Conservation (phyloP, 257 asterid genomes). For the Penstemon davidsonii region DNA sequence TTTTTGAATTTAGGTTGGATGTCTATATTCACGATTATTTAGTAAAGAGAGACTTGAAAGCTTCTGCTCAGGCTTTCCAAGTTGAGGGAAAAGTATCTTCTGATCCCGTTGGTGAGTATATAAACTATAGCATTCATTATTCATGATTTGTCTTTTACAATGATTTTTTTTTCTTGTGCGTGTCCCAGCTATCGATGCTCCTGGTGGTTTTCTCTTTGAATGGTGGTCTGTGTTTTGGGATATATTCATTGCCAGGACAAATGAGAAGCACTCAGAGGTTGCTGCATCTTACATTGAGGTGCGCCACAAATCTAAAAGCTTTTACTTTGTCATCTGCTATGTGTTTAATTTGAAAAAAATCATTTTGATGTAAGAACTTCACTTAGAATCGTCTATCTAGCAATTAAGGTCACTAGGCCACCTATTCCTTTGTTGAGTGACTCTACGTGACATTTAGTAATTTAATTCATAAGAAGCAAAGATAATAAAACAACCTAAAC, state of each 20-base stretch:
- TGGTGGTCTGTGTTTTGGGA: conserved; percentile 99
- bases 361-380: conserved; percentile 3
- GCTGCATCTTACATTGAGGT: conserved; percentile 99
- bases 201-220: conserved; percentile 97
- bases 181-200: conserved; percentile 95
- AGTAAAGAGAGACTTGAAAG: conserved; percentile 94
- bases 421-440: background rate
- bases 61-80: conserved; percentile 95
- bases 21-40: conserved; percentile 94
- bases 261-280: conserved; percentile 97
- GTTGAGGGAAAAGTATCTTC: conserved; percentile 98
- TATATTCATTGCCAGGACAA: conserved; percentile 95
- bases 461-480: background rate
- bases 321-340: background rate
- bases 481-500: background rate
- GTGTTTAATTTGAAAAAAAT: background rate
- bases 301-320: conserved; percentile 10
- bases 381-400: background rate
- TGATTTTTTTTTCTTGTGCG: background rate
- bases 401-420: background rate
- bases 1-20: conserved; percentile 65
- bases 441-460: background rate
- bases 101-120: conserved; percentile 87
- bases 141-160: background rate
- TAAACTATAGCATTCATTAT: background rate